Evolutionary conservation across 78 protist genomes (phyloP).

Genomic region (Guillardia theta): DNA sequence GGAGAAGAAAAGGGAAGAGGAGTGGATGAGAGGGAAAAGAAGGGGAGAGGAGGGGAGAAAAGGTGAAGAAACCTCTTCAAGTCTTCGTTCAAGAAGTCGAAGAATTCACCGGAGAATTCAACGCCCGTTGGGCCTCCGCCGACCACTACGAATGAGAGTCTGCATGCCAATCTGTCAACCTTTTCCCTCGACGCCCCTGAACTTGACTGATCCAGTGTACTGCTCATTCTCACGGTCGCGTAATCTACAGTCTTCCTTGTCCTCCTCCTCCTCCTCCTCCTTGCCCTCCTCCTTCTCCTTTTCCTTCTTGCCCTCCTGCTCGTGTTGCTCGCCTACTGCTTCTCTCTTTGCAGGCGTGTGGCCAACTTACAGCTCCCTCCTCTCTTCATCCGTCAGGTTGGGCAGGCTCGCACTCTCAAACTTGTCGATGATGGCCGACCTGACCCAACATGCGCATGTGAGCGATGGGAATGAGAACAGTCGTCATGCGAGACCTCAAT

Average conservation of each 20-base stretch:
- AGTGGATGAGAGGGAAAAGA: no score
- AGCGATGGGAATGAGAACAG: neutral
- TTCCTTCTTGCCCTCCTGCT: neutral
- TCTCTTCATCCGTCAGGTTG: neutral
- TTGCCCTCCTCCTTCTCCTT: neutral
- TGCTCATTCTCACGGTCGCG: no score
- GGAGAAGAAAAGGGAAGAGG: no score
- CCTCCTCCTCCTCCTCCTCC: neutral
- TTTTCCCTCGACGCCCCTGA: no score
- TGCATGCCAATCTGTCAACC: no score
- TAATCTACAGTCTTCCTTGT: neutral
- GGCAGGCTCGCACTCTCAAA: neutral
- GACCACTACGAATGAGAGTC: constrained; percentile 4
- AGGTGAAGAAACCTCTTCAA: neutral
- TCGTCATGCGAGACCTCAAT: neutral
- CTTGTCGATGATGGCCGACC: neutral
- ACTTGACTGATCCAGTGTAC: no score
- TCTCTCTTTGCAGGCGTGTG: neutral
- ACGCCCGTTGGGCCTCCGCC: constrained; percentile 40
- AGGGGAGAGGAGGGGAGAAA: no score
- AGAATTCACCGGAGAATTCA: constrained; percentile 10
- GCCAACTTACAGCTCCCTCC: neutral
- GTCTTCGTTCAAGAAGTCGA: neutral
- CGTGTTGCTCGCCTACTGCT: neutral
- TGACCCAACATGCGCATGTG: neutral